A percentile compares a stretch with the other conserved stretches of the same genome.
Evolutionary conservation across 129 eudicot genomes (phyloP).

Genomic region (Heracleum sosnowskyi): DNA sequence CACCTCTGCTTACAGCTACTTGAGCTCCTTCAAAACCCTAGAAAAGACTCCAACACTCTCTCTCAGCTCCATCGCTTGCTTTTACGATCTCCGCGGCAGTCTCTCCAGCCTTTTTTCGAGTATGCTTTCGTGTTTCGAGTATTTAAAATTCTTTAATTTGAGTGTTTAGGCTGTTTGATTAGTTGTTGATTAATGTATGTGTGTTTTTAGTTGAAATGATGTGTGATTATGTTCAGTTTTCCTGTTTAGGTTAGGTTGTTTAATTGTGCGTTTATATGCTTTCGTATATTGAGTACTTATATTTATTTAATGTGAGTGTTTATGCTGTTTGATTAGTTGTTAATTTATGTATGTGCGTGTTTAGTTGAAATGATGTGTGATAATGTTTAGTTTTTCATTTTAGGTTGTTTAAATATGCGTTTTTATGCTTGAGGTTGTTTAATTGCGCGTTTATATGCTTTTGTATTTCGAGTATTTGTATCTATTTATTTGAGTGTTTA

Average conservation of each 20-base stretch:
- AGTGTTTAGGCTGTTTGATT: not conserved
- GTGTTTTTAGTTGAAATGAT: not conserved
- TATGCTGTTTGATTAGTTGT: not conserved
- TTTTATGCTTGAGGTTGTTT: too few species aligned
- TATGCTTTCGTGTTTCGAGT: slow-evolving; percentile 19
- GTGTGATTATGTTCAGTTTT: too few species aligned
- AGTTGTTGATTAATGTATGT: not conserved
- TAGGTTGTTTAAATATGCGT: not conserved
- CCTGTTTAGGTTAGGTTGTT: not conserved
- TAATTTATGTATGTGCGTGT: not conserved
- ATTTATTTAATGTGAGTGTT: not conserved
- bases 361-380: not conserved
- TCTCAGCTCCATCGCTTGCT: not conserved
- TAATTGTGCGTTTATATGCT: not conserved
- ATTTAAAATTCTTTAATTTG: not conserved
- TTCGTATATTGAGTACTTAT: not conserved
- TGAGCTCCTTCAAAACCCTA: slow-evolving; percentile 53
- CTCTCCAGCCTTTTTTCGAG: slow-evolving; percentile 74
- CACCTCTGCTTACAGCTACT: slow-evolving; percentile 47
- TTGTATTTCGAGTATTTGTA: not conserved
- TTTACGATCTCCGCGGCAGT: slow-evolving; percentile 27
- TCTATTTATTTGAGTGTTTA: not conserved
- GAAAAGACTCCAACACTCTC: slow-evolving; percentile 17
- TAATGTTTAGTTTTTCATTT: too few species aligned
- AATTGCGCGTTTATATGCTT: not conserved